phyloP scores from a whole-genome alignment of 495 filamentous ascomycete genomes.

The Podospora australis region DNA sequence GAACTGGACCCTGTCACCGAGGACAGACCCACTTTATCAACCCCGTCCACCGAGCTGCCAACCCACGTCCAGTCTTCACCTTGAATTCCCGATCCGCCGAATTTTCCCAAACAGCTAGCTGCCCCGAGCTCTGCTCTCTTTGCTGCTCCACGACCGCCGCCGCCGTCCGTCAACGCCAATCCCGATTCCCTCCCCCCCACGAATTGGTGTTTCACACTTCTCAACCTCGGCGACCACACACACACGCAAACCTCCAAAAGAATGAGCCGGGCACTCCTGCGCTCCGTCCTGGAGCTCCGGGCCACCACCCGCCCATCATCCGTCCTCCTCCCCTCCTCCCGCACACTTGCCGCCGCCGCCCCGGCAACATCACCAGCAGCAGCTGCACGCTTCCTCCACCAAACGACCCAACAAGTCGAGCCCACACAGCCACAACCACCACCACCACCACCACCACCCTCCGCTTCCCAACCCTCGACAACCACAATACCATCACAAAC shows the following conservation, averaged over 20 bases:
- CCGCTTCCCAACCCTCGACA: conserved; percentile 24
- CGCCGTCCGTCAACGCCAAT: background rate
- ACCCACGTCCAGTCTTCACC: conserved; percentile 7
- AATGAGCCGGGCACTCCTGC: conserved; percentile 42
- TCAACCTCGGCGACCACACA: too few relatives aligned
- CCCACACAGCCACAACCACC: conserved; percentile 13
- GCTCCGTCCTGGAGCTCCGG: conserved; percentile 44
- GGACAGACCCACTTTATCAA: background rate
- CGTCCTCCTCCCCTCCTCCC: conserved; percentile 16
- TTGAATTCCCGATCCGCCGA: conserved; percentile 10
- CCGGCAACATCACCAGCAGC: too few relatives aligned
- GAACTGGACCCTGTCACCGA: background rate
- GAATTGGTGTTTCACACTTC: too few relatives aligned
- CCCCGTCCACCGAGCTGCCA: too few relatives aligned
- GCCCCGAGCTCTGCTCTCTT: background rate
- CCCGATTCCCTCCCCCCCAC: background rate
- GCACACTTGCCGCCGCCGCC: conserved; percentile 8
- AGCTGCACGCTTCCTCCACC: conserved; percentile 30
- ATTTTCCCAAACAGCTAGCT: conserved; percentile 10
- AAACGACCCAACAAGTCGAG: conserved; percentile 24
- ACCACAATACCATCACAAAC: conserved; percentile 4
- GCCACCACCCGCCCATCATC: conserved; percentile 27
- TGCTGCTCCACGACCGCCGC: conserved; percentile 3
- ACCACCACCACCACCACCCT: conserved; percentile 4
- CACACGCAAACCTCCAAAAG: background rate